Evolutionary conservation across 208 protist genomes (phyloP), one percentile per base, ranked within the genome.

Genomic region (Tritrichomonas foetus): DNA sequence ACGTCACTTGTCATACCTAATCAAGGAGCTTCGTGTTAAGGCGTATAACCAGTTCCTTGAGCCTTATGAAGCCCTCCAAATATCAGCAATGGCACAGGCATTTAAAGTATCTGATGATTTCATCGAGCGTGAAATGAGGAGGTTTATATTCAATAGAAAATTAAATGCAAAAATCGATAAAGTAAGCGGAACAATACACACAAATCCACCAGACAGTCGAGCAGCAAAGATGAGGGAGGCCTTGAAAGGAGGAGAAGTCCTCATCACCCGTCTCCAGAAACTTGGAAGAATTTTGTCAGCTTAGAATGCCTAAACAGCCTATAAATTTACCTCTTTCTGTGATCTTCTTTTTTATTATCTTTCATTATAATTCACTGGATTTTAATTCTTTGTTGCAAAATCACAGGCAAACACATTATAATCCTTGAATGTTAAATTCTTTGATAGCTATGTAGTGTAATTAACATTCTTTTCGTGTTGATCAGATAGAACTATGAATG

Each of bases 161-260:
- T 36, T 89, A 53, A 89, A 57, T 20, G 78, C 78, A 44, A 89
- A 89, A 47, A 89, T 89, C 39, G 78, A 89, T 39, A 89, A 33
- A 89, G 78, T 89, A 5, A 53, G 41, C 16, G 78, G 78, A 53
- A 89, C 78, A 89, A 89, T 89, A 33, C 78, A 89, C 39, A 89
- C 78, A 89, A 89, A 89, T 39, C 78, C 78, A 57, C 78, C 78
- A 22, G 78, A 89, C 47, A 53, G 41, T 3, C 41, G 78, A 11
- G 78, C 78, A 27, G 47, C 78, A 55, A 89, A 61, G 78, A 89
- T 89, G 78, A 89, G 78, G 41, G 47, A 89, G 47, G 78, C 78
- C 22, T 47, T 89, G 27, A 89, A 57, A 33, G 41, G 78, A 57
- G 78, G 78, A 2, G 78, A 89, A 57, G 47, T 89, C 30, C 39